These are phyloP conservation scores for Scutellaria baicalensis DNA, from an alignment of 257 asterid species.

Conservation along the genomic window DNA sequence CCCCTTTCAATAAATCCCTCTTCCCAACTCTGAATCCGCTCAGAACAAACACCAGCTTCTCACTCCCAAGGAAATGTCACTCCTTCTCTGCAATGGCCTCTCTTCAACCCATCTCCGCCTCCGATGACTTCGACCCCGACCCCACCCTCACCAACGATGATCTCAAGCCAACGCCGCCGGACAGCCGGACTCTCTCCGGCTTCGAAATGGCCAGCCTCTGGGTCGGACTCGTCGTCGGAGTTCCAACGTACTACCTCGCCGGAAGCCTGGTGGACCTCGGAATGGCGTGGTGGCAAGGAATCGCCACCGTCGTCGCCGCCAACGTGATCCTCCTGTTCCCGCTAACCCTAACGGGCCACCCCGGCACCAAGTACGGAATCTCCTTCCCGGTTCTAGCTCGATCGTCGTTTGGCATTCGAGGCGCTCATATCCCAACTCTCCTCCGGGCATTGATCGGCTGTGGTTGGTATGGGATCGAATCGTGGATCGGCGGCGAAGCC, in stretches of 20 bases:
- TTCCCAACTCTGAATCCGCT: not conserved
- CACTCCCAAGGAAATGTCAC: not conserved
- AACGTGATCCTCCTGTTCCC: constrained; percentile 55
- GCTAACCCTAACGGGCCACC: constrained; percentile 62
- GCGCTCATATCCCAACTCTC: constrained; percentile 84
- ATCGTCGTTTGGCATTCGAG: constrained; percentile 70
- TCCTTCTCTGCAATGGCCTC: constrained; percentile 27
- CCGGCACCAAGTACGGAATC: constrained; percentile 80
- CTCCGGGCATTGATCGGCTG: constrained; percentile 75
- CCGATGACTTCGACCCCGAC: constrained; percentile 31
- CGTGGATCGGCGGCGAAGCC: constrained; percentile 98
- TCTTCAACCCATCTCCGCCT: constrained; percentile 2
- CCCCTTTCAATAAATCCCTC: not conserved
- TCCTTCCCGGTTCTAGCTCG: constrained; percentile 82
- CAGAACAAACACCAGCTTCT: not conserved
- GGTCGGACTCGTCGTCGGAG: constrained; percentile 87
- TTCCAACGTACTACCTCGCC: constrained; percentile 83
- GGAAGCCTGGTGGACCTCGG: constrained; percentile 93
- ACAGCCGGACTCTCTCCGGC: constrained; percentile 52
- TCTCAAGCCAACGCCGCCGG: constrained; percentile 54
- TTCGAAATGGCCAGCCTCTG: constrained; percentile 78
- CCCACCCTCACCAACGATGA: constrained; percentile 71
- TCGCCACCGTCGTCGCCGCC: constrained; percentile 82
- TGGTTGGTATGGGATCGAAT: constrained; percentile 95
- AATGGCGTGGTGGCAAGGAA: constrained; percentile 99